Conservation (phyloP, 306 rosid genomes). For the Begonia loranthoides region DNA sequence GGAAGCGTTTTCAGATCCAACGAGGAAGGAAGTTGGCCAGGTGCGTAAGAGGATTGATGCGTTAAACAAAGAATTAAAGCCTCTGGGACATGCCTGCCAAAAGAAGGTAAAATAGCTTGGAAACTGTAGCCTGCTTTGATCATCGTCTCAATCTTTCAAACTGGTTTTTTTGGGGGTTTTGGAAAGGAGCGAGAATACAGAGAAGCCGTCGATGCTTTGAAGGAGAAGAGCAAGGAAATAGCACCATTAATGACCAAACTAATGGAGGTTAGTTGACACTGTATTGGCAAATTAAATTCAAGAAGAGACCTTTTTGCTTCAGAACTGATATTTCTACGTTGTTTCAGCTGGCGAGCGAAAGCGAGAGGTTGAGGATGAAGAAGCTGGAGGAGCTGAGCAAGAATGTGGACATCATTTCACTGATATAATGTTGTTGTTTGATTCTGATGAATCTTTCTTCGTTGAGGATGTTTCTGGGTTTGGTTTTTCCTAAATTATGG, state of each 20-base stretch:
- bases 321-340: no score
- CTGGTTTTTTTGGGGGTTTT: conserved; percentile 2
- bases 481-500: not conserved
- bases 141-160: not conserved
- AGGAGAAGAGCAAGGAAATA: conserved; percentile 87
- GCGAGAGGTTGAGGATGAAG: conserved; percentile 88
- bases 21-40: conserved; percentile 75
- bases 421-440: conserved; percentile 15
- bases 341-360: conserved; percentile 32
- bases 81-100: conserved; percentile 87
- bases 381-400: conserved; percentile 91
- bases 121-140: not conserved
- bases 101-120: conserved; percentile 43
- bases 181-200: conserved; percentile 83
- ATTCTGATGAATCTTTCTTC: conserved; percentile 22
- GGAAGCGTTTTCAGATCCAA: conserved; percentile 80
- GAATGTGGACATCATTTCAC: conserved; percentile 42
- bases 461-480: not conserved
- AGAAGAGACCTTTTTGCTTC: no score
- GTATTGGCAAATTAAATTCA: no score
- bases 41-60: conserved; percentile 81
- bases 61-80: conserved; percentile 92
- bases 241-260: conserved; percentile 58
- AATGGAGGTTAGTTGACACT: conserved; percentile 44
- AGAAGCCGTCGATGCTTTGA: conserved; percentile 84